A percentile compares a stretch with the other conserved stretches of the same genome.
Conservation (phyloP, 2,329 filamentous ascomycete genomes). For the Cadophora malorum region DNA sequence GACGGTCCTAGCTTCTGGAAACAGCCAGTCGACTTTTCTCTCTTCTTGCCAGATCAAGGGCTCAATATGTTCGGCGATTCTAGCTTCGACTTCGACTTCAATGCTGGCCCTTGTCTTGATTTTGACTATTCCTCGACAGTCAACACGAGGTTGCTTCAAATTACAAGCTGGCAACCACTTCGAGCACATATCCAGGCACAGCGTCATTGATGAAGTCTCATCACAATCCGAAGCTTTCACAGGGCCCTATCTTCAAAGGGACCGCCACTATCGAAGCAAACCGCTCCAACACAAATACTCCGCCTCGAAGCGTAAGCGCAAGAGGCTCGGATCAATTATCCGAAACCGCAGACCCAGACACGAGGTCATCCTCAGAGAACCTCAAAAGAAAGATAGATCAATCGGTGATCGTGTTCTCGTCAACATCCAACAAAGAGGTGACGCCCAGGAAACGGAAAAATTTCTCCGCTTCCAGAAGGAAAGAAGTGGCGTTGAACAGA, state of each 20-base stretch:
- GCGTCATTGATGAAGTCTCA: too few species aligned
- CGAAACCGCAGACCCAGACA: background rate
- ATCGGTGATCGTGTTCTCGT: background rate
- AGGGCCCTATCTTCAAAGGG: too few species aligned
- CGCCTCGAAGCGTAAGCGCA: too few species aligned
- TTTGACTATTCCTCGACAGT: background rate
- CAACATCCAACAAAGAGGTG: background rate
- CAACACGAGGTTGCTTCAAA: background rate
- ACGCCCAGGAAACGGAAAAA: background rate
- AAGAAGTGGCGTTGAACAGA: conserved; percentile 14
- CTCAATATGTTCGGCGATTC: background rate
- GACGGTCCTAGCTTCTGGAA: background rate
- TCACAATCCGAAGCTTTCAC: too few species aligned
- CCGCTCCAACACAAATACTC: too few species aligned
- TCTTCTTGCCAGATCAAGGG: background rate
- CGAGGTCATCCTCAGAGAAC: background rate
- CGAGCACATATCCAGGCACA: too few species aligned
- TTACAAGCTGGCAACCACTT: too few species aligned
- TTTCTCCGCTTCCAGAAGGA: background rate
- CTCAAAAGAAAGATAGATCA: background rate
- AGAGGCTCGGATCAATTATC: too few species aligned
- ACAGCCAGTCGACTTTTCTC: background rate
- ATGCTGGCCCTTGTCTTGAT: too few species aligned
- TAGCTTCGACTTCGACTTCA: background rate
- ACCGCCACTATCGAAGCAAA: too few species aligned